Conservation (phyloP, 2,329 filamentous ascomycete species). For the Aspergillus sp. region DNA sequence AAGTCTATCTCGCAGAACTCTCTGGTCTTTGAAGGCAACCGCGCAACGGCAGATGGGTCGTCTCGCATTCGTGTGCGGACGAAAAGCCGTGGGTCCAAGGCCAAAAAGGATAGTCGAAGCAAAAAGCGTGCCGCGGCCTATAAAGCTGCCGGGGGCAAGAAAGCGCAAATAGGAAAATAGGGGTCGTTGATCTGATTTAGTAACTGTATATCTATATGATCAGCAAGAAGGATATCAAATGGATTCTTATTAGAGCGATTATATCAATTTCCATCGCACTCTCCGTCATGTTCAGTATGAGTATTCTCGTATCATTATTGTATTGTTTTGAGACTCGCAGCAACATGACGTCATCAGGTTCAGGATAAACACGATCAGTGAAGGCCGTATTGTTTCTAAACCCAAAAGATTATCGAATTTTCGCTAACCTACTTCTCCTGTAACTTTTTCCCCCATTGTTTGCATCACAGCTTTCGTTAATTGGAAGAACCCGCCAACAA, state of each 20-base stretch:
- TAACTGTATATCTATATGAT: neutral
- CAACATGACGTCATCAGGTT: neutral
- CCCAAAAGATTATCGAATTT: neutral
- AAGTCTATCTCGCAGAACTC: constrained; percentile 32
- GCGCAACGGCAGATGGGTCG: constrained; percentile 37
- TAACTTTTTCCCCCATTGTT: neutral
- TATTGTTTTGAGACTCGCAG: no score
- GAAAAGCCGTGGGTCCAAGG: constrained; percentile 42
- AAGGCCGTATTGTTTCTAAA: neutral
- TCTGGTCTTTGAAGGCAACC: constrained; percentile 47
- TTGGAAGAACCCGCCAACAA: neutral
- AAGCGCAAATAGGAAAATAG: constrained; percentile 17
- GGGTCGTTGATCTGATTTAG: neutral
- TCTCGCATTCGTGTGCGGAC: constrained; percentile 35
- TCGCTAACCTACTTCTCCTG: neutral
- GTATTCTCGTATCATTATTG: neutral
- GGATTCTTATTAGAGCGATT: neutral
- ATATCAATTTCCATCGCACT: neutral
- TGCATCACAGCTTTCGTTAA: neutral
- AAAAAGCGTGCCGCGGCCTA: constrained; percentile 45
- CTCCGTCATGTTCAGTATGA: neutral
- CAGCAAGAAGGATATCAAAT: neutral
- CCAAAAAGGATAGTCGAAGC: constrained; percentile 43
- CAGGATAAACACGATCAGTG: neutral
- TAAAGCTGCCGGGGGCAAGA: constrained; percentile 38